Percentiles rank a stretch among this genome's conserved stretches.
phyloP scores from a whole-genome alignment of 2,329 filamentous ascomycete species.

The Colletotrichum graminicola region DNA sequence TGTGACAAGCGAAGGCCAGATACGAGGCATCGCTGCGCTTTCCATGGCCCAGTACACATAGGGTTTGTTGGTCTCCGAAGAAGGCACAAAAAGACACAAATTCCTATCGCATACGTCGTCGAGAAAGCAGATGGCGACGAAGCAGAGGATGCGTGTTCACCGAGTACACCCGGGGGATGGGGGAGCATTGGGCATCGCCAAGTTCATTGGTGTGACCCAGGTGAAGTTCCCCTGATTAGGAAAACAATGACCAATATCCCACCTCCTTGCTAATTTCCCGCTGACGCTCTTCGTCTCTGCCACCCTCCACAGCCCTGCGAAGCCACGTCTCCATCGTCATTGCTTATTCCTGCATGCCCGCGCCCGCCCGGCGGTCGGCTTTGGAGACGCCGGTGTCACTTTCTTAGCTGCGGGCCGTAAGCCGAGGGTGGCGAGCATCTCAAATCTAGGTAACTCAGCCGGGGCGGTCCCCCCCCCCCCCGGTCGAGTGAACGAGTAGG shows the following conservation, averaged over 20 bases:
- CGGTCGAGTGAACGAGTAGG: conserved; percentile 28
- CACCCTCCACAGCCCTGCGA: not conserved
- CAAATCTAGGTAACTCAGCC: not conserved
- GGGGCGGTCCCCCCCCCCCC: conserved; percentile 12
- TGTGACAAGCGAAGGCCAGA: not conserved
- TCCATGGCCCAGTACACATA: not conserved
- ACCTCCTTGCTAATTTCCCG: not conserved
- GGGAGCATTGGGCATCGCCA: not conserved
- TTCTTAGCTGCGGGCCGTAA: conserved; percentile 3
- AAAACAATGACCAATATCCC: not conserved
- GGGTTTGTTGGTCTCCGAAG: not conserved
- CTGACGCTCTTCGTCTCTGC: not conserved
- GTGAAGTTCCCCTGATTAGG: not conserved
- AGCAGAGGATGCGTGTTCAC: no score
- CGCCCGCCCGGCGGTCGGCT: conserved; percentile 21
- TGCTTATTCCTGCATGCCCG: conserved; percentile 34
- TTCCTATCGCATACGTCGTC: no score
- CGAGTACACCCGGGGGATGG: not conserved
- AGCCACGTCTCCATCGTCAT: conserved; percentile 22
- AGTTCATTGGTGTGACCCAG: no score
- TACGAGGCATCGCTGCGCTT: not conserved
- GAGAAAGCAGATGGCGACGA: not conserved
- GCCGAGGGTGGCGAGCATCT: not conserved
- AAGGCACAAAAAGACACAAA: no score
- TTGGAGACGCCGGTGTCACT: conserved; percentile 4